These are phyloP conservation scores for Metarhizium rileyi DNA, from an alignment of 2,329 filamentous ascomycete genomes.

Conservation along the genomic window DNA sequence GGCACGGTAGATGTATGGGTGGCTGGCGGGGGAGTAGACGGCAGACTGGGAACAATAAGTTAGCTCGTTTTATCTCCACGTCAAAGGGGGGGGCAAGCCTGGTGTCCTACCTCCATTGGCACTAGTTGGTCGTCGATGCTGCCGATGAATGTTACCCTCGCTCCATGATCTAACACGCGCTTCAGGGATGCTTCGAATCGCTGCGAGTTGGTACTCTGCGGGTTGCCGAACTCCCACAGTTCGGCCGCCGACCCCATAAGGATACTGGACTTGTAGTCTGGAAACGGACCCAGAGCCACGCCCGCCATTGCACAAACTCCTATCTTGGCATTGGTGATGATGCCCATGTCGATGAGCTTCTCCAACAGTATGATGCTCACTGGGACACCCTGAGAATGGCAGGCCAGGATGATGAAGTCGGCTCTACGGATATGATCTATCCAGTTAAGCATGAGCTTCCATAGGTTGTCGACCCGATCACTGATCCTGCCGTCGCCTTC, in stretches of 20 bases:
- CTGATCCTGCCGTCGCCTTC: slow-evolving; percentile 90
- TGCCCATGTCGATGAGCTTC: slow-evolving; percentile 84
- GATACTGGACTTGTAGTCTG: slow-evolving; percentile 81
- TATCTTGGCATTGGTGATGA: slow-evolving; percentile 65
- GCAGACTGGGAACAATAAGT: slow-evolving; percentile 55
- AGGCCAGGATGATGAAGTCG: slow-evolving; percentile 85
- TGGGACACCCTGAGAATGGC: slow-evolving; percentile 91
- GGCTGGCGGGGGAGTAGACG: slow-evolving; percentile 72
- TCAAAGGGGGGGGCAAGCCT: background rate
- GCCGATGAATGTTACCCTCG: slow-evolving; percentile 77
- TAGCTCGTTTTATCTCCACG: background rate
- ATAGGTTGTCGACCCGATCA: slow-evolving; percentile 83
- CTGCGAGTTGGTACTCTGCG: slow-evolving; percentile 71
- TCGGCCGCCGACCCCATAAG: slow-evolving; percentile 88
- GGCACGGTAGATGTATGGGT: slow-evolving; percentile 91
- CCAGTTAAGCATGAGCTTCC: slow-evolving; percentile 92
- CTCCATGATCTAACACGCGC: slow-evolving; percentile 66
- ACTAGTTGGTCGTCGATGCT: slow-evolving; percentile 97
- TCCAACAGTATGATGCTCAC: slow-evolving; percentile 87
- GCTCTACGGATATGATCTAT: slow-evolving; percentile 80
- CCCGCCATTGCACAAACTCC: slow-evolving; percentile 87
- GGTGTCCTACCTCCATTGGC: slow-evolving; percentile 63
- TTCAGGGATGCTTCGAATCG: slow-evolving; percentile 70
- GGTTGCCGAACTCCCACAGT: slow-evolving; percentile 84
- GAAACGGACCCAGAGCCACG: slow-evolving; percentile 85